Percentiles rank a stretch among this genome's conserved stretches.
phyloP scores from a whole-genome alignment of 1,139 yeast genomes.

The Candida glucosophila region DNA sequence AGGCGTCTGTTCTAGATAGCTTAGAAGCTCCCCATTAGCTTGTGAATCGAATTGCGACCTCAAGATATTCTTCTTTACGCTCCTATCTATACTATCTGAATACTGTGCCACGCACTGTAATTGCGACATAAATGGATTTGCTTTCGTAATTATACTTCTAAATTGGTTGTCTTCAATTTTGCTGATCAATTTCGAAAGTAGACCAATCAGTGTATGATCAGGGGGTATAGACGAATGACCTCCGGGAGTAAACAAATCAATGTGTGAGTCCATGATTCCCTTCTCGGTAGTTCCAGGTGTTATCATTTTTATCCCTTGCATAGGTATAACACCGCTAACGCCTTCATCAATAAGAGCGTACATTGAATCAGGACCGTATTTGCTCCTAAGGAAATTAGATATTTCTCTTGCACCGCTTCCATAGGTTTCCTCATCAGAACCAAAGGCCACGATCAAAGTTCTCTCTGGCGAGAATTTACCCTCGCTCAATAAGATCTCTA shows the following conservation, averaged over 20 bases:
- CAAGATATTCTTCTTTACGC: conserved; percentile 18
- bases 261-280: conserved; percentile 27
- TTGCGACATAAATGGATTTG: conserved; percentile 25
- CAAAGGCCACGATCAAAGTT: conserved; percentile 33
- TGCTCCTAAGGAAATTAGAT: conserved; percentile 19
- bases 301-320: conserved; percentile 27
- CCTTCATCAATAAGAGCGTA: conserved; percentile 40
- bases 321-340: conserved; percentile 20
- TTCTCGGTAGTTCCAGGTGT: conserved; percentile 34
- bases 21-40: conserved; percentile 21
- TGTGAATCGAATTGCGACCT: conserved; percentile 25
- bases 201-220: conserved; percentile 38
- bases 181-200: conserved; percentile 31
- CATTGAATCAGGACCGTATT: conserved; percentile 25
- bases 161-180: conserved; percentile 31
- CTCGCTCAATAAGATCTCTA: conserved; percentile 24
- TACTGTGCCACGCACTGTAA: conserved; percentile 33
- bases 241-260: conserved; percentile 32
- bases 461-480: conserved; percentile 26
- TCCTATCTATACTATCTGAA: conserved; percentile 12
- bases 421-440: conserved; percentile 37
- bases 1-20: conserved; percentile 9
- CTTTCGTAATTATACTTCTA: conserved; percentile 19
- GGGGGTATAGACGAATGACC: conserved; percentile 41
- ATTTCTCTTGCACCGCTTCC: conserved; percentile 32